Conservation (phyloP, 2,329 filamentous ascomycete species). For the Phaeophleospora eucalypticola region DNA sequence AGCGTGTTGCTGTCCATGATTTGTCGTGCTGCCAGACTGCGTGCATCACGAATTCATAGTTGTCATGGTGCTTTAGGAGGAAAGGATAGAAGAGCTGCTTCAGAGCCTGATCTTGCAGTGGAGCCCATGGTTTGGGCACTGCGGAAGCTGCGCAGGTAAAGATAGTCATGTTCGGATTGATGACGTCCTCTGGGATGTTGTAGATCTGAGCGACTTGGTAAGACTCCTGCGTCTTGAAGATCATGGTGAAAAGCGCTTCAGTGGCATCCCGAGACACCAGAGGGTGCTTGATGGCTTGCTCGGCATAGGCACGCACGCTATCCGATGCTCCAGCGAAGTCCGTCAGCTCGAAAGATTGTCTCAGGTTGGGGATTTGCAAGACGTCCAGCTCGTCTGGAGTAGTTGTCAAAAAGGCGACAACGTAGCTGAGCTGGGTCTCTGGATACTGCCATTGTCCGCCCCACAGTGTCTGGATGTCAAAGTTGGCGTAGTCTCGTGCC, state of each 20-base stretch:
- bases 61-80: constrained; percentile 69
- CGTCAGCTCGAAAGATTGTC: constrained; percentile 67
- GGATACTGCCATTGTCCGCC: constrained; percentile 79
- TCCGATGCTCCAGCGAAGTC: constrained; percentile 60
- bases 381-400: constrained; percentile 74
- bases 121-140: constrained; percentile 72
- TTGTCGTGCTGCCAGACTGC: constrained; percentile 89
- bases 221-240: constrained; percentile 55
- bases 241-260: constrained; percentile 60
- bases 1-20: constrained; percentile 75
- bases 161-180: constrained; percentile 70
- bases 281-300: constrained; percentile 73
- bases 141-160: constrained; percentile 76
- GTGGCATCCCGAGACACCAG: constrained; percentile 85
- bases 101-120: constrained; percentile 69
- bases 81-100: constrained; percentile 79
- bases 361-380: constrained; percentile 75
- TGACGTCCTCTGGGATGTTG: constrained; percentile 56
- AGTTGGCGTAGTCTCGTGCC: constrained; percentile 56
- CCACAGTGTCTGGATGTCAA: constrained; percentile 88
- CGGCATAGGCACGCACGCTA: constrained; percentile 56
- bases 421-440: constrained; percentile 88
- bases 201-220: constrained; percentile 55
- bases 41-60: constrained; percentile 84
- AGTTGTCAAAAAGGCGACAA: constrained; percentile 78